Base-by-base conservation (phyloP, 2,329 filamentous ascomycete species). In the Cladorrhinum sp. region DNA sequence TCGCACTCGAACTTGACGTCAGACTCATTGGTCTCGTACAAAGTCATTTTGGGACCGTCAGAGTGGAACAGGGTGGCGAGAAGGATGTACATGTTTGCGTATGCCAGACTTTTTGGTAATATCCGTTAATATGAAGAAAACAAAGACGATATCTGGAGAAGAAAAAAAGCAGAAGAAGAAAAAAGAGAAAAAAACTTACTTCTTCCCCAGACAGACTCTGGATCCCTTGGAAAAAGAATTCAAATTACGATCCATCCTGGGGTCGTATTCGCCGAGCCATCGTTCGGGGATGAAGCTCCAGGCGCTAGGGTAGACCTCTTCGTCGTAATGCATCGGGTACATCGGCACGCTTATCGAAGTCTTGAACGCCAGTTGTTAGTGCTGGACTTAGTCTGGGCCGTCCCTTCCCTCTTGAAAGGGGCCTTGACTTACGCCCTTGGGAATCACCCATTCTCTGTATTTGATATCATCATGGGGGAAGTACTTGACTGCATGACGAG, bases 1-100 rank as follows among this genome's bases (percentile, higher is more conserved):
- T n/a, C n/a, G n/a, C n/a, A n/a, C n/a, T n/a, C n/a, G n/a, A n/a
- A n/a, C n/a, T n/a, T n/a, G n/a, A n/a, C 58, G 22, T 64, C 58
- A 5, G 60, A 60, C 57, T 64, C 61, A 54, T 58, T 49, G 12
- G 61, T 62, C 45, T 64, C 55, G 18, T 58, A 58, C 24, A 60
- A 51, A 13, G 50, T 54, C 50, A 64, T 29, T 23, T 51, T 49
- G 20, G 59, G 59, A 18, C 29, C 49, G 1, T 22, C 59, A 8
- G 55, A 55, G 8, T 50, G 55, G 20, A 62, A 62, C n/a, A 62
- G 16, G n/a, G 53, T 50, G 12, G 59, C 59, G 2, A 62, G 55
- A 2, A 45, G 22, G 18, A 62, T 52, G 48, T 55, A 58, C 27
- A 62, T 48, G 24, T 62, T 50, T 13, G 55, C 59, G 27, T 55